Base-by-base conservation (phyloP, 2,329 filamentous ascomycete genomes). In the Venturia oleaginea region DNA sequence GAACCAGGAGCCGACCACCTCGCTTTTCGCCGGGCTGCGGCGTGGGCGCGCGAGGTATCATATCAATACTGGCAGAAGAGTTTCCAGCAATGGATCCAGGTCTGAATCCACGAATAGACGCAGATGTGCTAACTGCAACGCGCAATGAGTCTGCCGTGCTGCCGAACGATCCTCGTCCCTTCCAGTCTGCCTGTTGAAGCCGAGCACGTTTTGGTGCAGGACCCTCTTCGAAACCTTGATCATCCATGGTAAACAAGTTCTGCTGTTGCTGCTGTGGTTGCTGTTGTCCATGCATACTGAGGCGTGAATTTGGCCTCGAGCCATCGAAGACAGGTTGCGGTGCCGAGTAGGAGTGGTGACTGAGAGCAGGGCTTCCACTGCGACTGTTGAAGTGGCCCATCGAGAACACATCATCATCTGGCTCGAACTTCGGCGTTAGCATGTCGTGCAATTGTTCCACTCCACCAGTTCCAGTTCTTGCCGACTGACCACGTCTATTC, bases 51-150 rank as follows among this genome's bases (percentile, higher is more conserved):
- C 90, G 83, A 42, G 89, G 89, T n/a, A 5, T 89, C 76, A 69
- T 90, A 85, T 59, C 74, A 4, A 74, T 72, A 22, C 81, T 80
- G 32, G 75, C 76, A 3, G 77, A 80, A 30, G 82, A 77, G 38
- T 76, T 77, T 22, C 57, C 64, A 30, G 54, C 27, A 57, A 77
- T 74, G 24, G 83, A 80, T 65, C 90, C 82, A 4, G 93, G 93
- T 55, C 92, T 85, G 74, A 96, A 89, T 59, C 87, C 88, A 54
- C 93, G 89, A 65, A 97, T 82, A 5, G 92, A 96, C 51, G 91
- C 91, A 55, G 92, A 89, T 19, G 90, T 96, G 73, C 91, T 96
- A 59, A 93, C 93, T 66, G 90, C 88, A n/a, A 96, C 91, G 60
- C 92, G 85, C 32, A 97, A 80, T 3, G 91, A 95, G 60, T 94